Evolutionary conservation across 164 flowering plant species (phyloP), one percentile per base, ranked within the genome.

Genomic region (Kingdonia uniflora): DNA sequence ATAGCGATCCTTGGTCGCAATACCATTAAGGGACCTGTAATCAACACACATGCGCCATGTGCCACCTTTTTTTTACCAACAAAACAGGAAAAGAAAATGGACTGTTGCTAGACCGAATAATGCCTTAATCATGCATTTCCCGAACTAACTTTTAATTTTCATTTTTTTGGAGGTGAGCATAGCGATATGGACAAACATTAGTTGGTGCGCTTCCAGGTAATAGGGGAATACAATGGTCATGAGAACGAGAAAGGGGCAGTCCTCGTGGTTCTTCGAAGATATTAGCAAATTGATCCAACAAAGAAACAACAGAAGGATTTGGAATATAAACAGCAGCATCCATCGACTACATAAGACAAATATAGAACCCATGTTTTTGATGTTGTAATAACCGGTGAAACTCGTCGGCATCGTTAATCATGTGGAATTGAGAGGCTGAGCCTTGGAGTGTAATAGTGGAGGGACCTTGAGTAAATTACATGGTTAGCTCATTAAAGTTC

Each of bases 111-210:
- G 42, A 5, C 15, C 35, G 20, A 3, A 52, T 52, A 12, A 52
- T n/a, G 11, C 55, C 42, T 2, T 6, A 8, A 1, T 19, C 4
- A 14, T 6, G 14, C 17, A 52, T 52, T 52, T 52, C 23, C 0
- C 10, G 1, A 7, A 44, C 48, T 13, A 44, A 6, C 21, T 4
- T 8, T 17, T 42, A n/a, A 44, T 2, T 47, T 52, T 52, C 4
- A 3, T 29, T 29, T 29, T 29, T 29, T 10, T 37, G 29, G 6
- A 52, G 11, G 3, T 38, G 45, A 0, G 56, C 42, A 14, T 39
- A 52, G n/a, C 56, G 44, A 19, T 52, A 52, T 11, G 56, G 44
- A 3, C 56, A 3, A 6, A 52, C 44, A 52, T 20, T 38, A 14
- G 16, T 14, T 11, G 56, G 43, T 0, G 26, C 14, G 11, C 26